Evolutionary conservation across 768 basidiomycete species (phyloP), one percentile per base, ranked within the genome.

Genomic region (Boletales sp.): DNA sequence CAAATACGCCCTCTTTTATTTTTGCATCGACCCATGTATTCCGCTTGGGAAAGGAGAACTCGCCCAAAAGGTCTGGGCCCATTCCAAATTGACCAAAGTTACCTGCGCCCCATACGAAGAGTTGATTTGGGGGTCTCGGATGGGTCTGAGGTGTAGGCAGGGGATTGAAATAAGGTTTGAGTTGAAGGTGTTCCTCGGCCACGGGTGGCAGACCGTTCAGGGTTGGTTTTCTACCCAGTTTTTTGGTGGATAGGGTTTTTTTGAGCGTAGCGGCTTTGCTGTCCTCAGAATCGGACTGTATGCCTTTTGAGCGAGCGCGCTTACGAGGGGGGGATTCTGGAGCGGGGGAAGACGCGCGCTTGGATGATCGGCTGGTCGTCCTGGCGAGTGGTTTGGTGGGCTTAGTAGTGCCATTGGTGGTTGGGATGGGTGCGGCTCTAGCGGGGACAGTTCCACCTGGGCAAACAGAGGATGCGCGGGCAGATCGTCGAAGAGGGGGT

Each of bases 71-170:
- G 55, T 84, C 81, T 5, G 83, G 82, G 34, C 95, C 95, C 74
- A 95, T 81, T 30, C 94, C 97, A 61, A 97, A 87, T 68, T 98
- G 94, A 29, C 94, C 94, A 72, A 93, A 92, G 68, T 95, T 94
- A 24, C 93, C 94, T 11, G 86, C 84, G 8, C 95, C 95, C 81
- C 90, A 97, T 8, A 81, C 85, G 55, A 94, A 95, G 15, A 94
- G 74, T 37, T 85, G 77, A 13, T 82, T 77, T 31, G 84, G 75
- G 17, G 91, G 92, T 39, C 83, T 78, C 40, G 72, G 58, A 48
- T 80, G 78, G 41, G 72, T 62, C 9, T 81, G 79, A 27, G 82
- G 76, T 8, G 72, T 68, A 14, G 87, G 89, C 4, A 91, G 73
- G 8, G 80, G 72, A 56, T 86, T 87, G 61, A 86, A 78, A 53